Conservation (phyloP, 345 rosid genomes). For the Sonneratia alba region DNA sequence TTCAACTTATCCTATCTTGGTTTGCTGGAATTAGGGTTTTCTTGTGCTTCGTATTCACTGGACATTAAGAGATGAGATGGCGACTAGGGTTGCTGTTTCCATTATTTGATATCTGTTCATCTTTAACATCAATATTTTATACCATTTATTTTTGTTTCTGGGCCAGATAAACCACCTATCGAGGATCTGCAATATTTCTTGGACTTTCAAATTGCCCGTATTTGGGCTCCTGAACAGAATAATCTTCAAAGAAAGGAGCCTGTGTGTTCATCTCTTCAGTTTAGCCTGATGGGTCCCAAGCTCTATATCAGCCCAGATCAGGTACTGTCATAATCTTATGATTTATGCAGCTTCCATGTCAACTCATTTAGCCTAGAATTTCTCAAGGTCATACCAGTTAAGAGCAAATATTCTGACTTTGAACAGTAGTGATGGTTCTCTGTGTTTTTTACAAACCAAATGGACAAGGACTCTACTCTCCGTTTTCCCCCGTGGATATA, state of each 20-base stretch:
- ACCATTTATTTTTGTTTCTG: constrained; percentile 9
- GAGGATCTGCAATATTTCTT: constrained; percentile 95
- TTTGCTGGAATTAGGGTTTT: background rate
- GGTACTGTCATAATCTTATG: constrained; percentile 29
- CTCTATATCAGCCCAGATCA: constrained; percentile 87
- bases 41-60: background rate
- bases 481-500: background rate
- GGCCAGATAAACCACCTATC: constrained; percentile 84
- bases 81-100: too few species aligned
- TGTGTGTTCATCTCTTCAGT: constrained; percentile 78
- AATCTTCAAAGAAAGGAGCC: constrained; percentile 88
- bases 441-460: background rate
- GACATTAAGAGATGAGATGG: background rate
- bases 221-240: constrained; percentile 94
- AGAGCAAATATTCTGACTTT: background rate
- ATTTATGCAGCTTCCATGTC: background rate
- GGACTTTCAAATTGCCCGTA: constrained; percentile 77
- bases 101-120: background rate
- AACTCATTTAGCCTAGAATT: background rate
- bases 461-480: background rate
- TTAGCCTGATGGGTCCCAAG: constrained; percentile 99
- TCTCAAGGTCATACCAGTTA: background rate
- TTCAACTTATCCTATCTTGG: background rate
- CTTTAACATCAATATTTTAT: constrained; percentile 1
- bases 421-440: background rate